Evolutionary conservation across 1,284 basidiomycete genomes (phyloP), one percentile per base, ranked within the genome.

Genomic region (Leccinum griseonigrum): DNA sequence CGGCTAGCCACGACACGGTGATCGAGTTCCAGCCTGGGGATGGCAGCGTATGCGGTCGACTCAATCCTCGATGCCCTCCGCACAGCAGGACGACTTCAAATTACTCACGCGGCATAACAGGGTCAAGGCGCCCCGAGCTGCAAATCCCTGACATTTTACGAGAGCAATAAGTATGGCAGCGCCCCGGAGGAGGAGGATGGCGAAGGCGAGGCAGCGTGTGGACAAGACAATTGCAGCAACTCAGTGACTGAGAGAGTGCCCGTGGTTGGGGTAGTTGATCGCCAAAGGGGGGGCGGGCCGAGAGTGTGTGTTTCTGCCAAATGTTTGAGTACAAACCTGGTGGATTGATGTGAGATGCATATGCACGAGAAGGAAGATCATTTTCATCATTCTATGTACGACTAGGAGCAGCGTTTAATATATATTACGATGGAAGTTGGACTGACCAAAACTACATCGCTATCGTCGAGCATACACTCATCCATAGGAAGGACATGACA

Each of bases 111-210:
- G 76, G 6, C 66, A 66, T 3, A 75, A 81, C 57, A 86, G 85
- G 84, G 69, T 86, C n/a, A 71, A 76, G 31, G 67, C 69, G 0
- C 68, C 87, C 28, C 70, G 51, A 80, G 79, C 3, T 75, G 79
- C 63, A 84, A 83, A 71, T 72, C 84, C 59, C 64, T 83, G 40
- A 72, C 70, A 2, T 80, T 78, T 67, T 81, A 74, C 60, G 71
- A 74, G 43, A 61, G 66, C 54, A 72, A 75, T 43, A 43, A 43
- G 60, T 77, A 78, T 54, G 67, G 68, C 7, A 10, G 46, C 46
- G 18, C 38, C 34, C 34, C 38, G 8, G 38, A 59, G 22, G 48
- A 52, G 56, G 60, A 67, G 53, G 22, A 22, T 22, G 67, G 71
- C 63, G 14, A 28, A 9, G 48, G 14, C 11, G 59, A 64, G 29